phyloP scores from a whole-genome alignment of 2,329 filamentous ascomycete genomes.

The Lecanosticta acicola region DNA sequence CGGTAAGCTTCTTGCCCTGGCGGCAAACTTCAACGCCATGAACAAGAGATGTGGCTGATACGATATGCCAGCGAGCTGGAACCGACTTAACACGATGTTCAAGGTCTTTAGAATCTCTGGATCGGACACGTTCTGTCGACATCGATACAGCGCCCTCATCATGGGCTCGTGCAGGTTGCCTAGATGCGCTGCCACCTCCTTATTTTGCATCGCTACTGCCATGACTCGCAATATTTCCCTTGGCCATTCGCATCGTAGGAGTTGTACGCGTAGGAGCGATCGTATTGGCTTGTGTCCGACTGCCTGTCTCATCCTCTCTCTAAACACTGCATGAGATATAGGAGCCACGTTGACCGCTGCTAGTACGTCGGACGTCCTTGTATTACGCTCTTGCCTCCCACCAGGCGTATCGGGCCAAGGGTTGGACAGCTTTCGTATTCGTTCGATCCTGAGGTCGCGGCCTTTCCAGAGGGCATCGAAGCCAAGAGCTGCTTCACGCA shows the following conservation, averaged over 20 bases:
- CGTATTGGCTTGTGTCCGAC: slow-evolving; percentile 19
- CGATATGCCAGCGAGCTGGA: slow-evolving; percentile 20
- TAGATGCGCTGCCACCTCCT: slow-evolving; percentile 17
- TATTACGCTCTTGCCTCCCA: slow-evolving; percentile 6
- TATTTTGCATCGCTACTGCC: slow-evolving; percentile 27
- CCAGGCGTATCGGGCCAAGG: slow-evolving; percentile 20
- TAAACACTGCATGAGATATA: slow-evolving; percentile 24
- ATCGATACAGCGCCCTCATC: slow-evolving; percentile 32
- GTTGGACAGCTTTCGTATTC: slow-evolving; percentile 25
- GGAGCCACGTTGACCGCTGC: slow-evolving; percentile 17
- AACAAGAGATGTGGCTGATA: slow-evolving; percentile 20
- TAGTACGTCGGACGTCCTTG: slow-evolving; percentile 4
- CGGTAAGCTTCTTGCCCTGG: slow-evolving; percentile 25
- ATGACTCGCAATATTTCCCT: slow-evolving; percentile 29
- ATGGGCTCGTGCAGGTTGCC: slow-evolving; percentile 24
- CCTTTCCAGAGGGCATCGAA: slow-evolving; percentile 23
- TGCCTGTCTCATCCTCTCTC: slow-evolving; percentile 18
- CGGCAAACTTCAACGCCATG: slow-evolving; percentile 33
- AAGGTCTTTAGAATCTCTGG: slow-evolving; percentile 24
- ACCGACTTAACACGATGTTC: slow-evolving; percentile 26
- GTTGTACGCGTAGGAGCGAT: slow-evolving; percentile 25
- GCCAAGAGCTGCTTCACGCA: slow-evolving; percentile 11
- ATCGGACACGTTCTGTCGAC: slow-evolving; percentile 28
- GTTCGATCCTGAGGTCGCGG: slow-evolving; percentile 19
- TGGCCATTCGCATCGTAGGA: slow-evolving; percentile 27